phyloP scores from a whole-genome alignment of 257 asterid species.

The Solanum raphanifolium region DNA sequence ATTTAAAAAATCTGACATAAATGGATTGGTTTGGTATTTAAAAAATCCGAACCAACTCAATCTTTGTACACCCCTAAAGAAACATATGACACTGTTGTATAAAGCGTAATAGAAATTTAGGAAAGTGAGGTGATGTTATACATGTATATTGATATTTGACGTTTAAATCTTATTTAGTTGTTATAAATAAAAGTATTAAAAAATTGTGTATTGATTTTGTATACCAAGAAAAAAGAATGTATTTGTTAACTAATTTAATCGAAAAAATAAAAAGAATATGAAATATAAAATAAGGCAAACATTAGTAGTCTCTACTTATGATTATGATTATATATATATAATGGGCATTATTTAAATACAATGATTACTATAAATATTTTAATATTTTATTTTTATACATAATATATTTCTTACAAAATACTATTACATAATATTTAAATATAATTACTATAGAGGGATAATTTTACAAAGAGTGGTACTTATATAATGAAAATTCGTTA shows the following conservation, averaged over 20 bases:
- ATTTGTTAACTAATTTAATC: not conserved
- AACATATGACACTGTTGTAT: not conserved
- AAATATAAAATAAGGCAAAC: not conserved
- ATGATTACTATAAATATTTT: no score
- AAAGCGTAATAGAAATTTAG: not conserved
- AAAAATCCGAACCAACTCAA: accelerated
- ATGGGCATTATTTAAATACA: not conserved
- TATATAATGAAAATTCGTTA: not conserved
- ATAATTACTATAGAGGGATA: accelerated
- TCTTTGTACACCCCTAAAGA: not conserved
- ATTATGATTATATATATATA: no score
- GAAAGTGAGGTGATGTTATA: not conserved
- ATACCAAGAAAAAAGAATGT: not conserved
- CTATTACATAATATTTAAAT: not conserved
- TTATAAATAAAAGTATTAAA: not conserved
- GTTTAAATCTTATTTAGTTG: not conserved
- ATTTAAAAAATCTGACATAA: no score
- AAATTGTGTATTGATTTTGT: not conserved
- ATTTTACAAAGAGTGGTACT: not conserved
- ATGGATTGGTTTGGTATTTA: not conserved
- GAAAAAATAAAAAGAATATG: not conserved
- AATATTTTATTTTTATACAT: no score
- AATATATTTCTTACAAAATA: no score
- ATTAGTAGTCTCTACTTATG: not conserved
- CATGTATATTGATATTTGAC: not conserved